Percentiles rank a stretch among this genome's conserved stretches.
Evolutionary conservation across 164 flowering plant species (phyloP).

Genomic region (Berberis thunbergii): DNA sequence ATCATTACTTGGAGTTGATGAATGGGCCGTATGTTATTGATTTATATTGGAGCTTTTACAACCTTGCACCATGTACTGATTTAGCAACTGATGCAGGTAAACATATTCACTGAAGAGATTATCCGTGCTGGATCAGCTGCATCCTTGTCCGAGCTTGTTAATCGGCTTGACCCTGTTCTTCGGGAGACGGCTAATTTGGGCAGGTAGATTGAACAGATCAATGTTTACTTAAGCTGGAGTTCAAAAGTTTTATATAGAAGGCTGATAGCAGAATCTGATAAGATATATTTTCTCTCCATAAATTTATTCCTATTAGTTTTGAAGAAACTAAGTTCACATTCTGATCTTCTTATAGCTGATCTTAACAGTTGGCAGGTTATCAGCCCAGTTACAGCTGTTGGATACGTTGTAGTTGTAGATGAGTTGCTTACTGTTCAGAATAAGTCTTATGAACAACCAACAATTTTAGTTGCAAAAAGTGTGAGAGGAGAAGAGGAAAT

Average conservation of each 20-base stretch:
- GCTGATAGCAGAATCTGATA: not conserved
- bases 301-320: not conserved
- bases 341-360: constrained; percentile 17
- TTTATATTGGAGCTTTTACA: not conserved
- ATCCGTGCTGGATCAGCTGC: constrained; percentile 99
- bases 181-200: constrained; percentile 83
- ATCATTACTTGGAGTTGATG: constrained; percentile 72
- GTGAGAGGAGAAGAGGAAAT: constrained; percentile 99
- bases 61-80: constrained; percentile 4
- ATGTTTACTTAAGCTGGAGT: constrained; percentile 3
- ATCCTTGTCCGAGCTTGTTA: constrained; percentile 78
- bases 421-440: constrained; percentile 90
- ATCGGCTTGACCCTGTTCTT: constrained; percentile 92
- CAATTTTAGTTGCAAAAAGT: constrained; percentile 77
- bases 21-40: constrained; percentile 65
- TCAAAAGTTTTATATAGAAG: not conserved
- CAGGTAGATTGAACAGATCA: constrained; percentile 37
- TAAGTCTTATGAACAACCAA: constrained; percentile 59
- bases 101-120: constrained; percentile 93
- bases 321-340: not conserved
- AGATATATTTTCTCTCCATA: too few relatives aligned
- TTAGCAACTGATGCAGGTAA: constrained; percentile 41
- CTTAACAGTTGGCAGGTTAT: constrained; percentile 96
- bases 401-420: constrained; percentile 78
- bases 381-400: constrained; percentile 87